phyloP scores from a whole-genome alignment of 768 basidiomycete genomes.

The Panaeolus papilionaceus region DNA sequence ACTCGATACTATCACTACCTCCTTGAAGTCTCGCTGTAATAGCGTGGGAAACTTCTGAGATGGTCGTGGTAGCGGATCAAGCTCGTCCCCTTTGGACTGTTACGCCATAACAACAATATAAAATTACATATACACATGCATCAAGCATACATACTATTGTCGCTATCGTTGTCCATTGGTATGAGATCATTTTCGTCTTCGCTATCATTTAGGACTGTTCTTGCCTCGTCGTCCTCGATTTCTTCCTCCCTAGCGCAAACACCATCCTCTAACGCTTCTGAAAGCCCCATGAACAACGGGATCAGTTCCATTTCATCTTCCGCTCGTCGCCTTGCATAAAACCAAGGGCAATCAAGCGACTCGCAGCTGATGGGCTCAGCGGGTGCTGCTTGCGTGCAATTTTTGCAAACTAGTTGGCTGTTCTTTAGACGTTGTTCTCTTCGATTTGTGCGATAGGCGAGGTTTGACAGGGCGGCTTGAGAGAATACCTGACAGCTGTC shows the following conservation, averaged over 20 bases:
- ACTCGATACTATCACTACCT: too few relatives aligned
- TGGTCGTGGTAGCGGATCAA: too few relatives aligned
- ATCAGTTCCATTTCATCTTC: conserved; percentile 49
- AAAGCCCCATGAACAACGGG: conserved; percentile 37
- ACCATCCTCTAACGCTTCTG: conserved; percentile 39
- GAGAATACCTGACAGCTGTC: conserved; percentile 58
- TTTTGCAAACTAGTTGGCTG: conserved; percentile 73
- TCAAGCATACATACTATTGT: conserved; percentile 9
- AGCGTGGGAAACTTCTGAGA: too few relatives aligned
- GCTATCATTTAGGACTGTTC: conserved; percentile 1
- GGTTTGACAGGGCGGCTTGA: conserved; percentile 59
- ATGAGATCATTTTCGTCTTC: neutral
- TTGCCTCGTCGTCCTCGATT: conserved; percentile 20
- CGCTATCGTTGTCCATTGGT: neutral
- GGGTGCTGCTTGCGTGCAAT: conserved; percentile 64
- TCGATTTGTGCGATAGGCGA: conserved; percentile 58
- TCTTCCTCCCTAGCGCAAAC: conserved; percentile 24
- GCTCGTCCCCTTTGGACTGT: too few relatives aligned
- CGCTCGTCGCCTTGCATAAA: conserved; percentile 72
- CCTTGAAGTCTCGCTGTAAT: too few relatives aligned
- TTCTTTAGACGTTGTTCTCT: conserved; percentile 61
- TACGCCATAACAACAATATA: neutral
- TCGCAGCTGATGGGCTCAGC: conserved; percentile 75
- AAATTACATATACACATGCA: neutral
- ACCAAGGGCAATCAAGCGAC: conserved; percentile 86